Conservation (phyloP, 2,329 filamentous ascomycete species). For the Apiospora hydei region DNA sequence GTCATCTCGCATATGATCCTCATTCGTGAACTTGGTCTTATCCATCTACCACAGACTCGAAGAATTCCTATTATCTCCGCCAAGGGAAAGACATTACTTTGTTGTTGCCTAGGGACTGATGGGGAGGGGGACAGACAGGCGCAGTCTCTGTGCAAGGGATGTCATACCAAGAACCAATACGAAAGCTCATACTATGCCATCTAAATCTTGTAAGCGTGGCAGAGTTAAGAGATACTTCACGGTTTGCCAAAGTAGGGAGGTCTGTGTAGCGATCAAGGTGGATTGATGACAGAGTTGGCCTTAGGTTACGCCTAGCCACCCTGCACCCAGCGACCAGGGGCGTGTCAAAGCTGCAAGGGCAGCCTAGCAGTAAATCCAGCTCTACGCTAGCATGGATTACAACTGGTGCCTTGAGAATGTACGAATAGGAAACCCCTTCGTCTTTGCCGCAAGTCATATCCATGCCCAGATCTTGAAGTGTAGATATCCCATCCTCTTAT, state of each 20-base stretch:
- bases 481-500: neutral
- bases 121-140: neutral
- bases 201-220: neutral
- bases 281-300: neutral
- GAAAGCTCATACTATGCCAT: neutral
- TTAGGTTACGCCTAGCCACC: neutral
- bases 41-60: too few species aligned
- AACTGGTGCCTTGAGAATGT: neutral
- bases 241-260: neutral
- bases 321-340: neutral
- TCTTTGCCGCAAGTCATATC: too few species aligned
- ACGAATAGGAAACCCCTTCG: neutral
- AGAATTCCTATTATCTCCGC: neutral
- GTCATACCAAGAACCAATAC: neutral
- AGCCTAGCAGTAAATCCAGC: neutral
- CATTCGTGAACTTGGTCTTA: neutral
- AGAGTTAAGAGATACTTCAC: neutral
- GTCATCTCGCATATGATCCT: neutral
- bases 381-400: neutral
- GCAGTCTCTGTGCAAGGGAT: neutral
- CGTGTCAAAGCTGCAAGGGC: neutral
- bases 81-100: neutral
- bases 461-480: neutral
- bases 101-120: neutral
- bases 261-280: neutral